phyloP scores from a whole-genome alignment of 129 eudicot genomes.

The Tagetes erecta region DNA sequence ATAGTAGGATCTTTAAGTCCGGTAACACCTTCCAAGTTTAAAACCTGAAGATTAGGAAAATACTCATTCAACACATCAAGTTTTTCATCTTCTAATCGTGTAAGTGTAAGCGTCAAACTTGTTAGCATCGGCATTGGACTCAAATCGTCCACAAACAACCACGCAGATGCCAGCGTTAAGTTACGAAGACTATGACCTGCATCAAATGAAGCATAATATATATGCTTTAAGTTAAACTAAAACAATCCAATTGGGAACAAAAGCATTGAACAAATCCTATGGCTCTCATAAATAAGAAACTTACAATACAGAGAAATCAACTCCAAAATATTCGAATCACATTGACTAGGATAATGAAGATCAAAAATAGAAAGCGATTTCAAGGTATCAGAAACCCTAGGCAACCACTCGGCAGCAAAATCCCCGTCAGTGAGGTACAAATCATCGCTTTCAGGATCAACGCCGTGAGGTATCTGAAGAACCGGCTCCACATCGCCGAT shows the following conservation, averaged over 20 bases:
- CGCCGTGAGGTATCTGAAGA: neutral
- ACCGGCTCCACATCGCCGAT: neutral
- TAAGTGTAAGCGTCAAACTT: slow-evolving; percentile 55
- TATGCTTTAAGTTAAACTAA: neutral
- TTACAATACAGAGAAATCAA: neutral
- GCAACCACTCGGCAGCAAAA: slow-evolving; percentile 31
- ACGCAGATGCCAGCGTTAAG: slow-evolving; percentile 55
- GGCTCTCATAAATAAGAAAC: neutral
- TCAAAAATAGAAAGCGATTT: slow-evolving; percentile 26
- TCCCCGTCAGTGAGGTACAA: neutral
- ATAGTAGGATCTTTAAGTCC: slow-evolving; percentile 56
- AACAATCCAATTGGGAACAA: no score
- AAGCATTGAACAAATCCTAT: no score
- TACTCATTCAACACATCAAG: slow-evolving; percentile 44
- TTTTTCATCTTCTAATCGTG: slow-evolving; percentile 58
- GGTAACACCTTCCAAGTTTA: slow-evolving; percentile 57
- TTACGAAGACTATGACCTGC: slow-evolving; percentile 59
- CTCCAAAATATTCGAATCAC: neutral
- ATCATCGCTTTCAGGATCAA: neutral
- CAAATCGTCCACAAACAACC: slow-evolving; percentile 56
- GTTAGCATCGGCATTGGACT: slow-evolving; percentile 58
- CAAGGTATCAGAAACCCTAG: neutral
- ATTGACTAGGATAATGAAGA: slow-evolving; percentile 1
- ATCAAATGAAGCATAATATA: neutral
- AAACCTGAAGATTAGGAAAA: slow-evolving; percentile 57